A percentile compares a stretch with the other conserved stretches of the same genome.
phyloP scores from a whole-genome alignment of 305 asterid species.

The Salvia sclarea region DNA sequence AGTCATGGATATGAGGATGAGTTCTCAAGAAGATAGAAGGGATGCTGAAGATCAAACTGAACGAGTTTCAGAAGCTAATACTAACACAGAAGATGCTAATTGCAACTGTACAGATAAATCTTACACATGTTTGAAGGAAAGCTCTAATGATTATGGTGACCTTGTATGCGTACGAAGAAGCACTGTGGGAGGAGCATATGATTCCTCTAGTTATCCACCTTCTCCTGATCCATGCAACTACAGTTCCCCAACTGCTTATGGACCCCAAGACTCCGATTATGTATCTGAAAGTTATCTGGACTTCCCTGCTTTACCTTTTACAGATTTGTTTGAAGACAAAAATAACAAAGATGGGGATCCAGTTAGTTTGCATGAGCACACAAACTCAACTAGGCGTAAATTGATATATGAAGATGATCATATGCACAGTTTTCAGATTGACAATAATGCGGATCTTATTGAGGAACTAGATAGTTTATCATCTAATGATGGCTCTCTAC shows the following conservation, averaged over 20 bases:
- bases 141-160: constrained; percentile 72
- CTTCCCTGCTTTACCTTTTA: constrained; percentile 81
- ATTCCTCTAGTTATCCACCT: constrained; percentile 60
- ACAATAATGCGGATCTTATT: constrained; percentile 79
- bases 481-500: constrained; percentile 44
- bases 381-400: constrained; percentile 51
- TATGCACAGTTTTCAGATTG: constrained; percentile 88
- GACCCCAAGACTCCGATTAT: constrained; percentile 47
- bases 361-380: constrained; percentile 52
- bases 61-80: constrained; percentile 45
- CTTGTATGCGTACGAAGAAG: constrained; percentile 65
- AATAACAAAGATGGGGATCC: constrained; percentile 48
- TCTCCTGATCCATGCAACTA: constrained; percentile 51
- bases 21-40: constrained; percentile 70
- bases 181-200: constrained; percentile 59
- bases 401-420: constrained; percentile 64
- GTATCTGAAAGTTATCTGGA: constrained; percentile 60
- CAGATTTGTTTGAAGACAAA: constrained; percentile 72
- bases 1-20: constrained; percentile 95
- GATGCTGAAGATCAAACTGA: constrained; percentile 55
- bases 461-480: constrained; percentile 62
- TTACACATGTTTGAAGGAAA: constrained; percentile 42
- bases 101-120: constrained; percentile 51
- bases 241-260: constrained; percentile 50
- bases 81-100: constrained; percentile 42